phyloP scores from a whole-genome alignment of 495 filamentous ascomycete species.

The Daldinia caldariorum region DNA sequence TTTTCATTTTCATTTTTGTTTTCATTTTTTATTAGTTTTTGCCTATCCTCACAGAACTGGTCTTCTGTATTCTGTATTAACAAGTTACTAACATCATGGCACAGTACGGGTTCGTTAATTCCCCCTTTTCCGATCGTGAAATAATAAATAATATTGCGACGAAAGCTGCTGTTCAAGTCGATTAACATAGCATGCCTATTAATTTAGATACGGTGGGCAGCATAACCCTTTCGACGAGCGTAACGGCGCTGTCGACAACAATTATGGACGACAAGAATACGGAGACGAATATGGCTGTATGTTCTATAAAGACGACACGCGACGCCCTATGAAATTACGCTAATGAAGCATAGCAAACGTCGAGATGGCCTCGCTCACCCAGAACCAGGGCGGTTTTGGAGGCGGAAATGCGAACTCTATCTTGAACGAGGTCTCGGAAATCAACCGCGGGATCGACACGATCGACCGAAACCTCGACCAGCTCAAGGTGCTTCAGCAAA shows the following conservation, averaged over 20 bases:
- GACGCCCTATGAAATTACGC: conserved; percentile 11
- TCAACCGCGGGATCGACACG: conserved; percentile 78
- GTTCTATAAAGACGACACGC: conserved; percentile 43
- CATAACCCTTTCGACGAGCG: conserved; percentile 64
- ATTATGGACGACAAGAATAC: conserved; percentile 53
- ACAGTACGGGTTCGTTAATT: conserved; percentile 52
- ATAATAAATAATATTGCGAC: conserved; percentile 21
- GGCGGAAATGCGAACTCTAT: conserved; percentile 72
- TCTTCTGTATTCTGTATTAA: conserved; percentile 11
- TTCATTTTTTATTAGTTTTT: conserved; percentile 8
- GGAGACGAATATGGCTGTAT: conserved; percentile 61
- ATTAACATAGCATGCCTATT: conserved; percentile 48
- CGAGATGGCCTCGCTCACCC: conserved; percentile 70
- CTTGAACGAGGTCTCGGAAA: conserved; percentile 81
- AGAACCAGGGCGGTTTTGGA: conserved; percentile 55
- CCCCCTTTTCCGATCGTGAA: conserved; percentile 10
- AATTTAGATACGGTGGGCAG: conserved; percentile 56
- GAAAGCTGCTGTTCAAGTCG: neutral
- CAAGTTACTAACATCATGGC: conserved; percentile 45
- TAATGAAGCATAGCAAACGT: conserved; percentile 52
- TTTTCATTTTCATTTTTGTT: neutral
- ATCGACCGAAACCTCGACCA: conserved; percentile 72
- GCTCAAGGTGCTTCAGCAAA: conserved; percentile 67
- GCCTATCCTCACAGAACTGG: conserved; percentile 21
- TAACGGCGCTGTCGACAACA: conserved; percentile 44